Base-by-base conservation (phyloP, 352 stramenopile species). In the Globisporangium parvum region DNA sequence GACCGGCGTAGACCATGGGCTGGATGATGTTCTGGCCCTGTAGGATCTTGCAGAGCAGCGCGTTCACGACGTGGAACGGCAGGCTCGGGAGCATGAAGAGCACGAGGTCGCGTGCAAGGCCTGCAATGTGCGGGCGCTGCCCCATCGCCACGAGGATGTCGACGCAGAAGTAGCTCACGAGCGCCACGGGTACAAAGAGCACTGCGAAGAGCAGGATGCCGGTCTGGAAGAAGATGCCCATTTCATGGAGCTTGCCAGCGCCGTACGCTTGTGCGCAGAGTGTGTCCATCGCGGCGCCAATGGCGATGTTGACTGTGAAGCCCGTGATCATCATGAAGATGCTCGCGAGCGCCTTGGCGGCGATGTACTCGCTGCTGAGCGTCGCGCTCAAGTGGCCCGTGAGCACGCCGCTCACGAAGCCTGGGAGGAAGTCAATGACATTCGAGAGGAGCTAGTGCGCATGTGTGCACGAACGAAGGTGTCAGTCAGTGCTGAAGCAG, bases 281-380 rank as follows among this genome's bases (percentile, higher is more conserved):
- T 44, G 88, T 96, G 61, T 96, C 86, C 82, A 96, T 94, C 31
- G 88, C 88, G 21, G 82, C 87, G 39, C 84, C 78, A 50, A 96
- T 85, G 24, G 81, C 83, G 23, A 93, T 78, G 47, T 86, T 90
- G 17, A 91, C 69, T 9, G 85, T 90, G 62, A 88, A 85, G 31
- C 75, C 87, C 10, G 81, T 88, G 56, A 96, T 61, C 71, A 95
- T 91, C 50, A 86, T 71, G 59, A 93, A 95, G 62, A 92, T 88
- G 31, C 80, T 66, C 11, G 76, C 78, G 20, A 96, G 63, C 20
- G 72, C 80, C 14, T 75, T 70, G 21, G 84, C 86, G 50, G 87
- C 86, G 57, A 96, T 85, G 66, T 83, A 87, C 65, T 88, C 76
- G 58, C 73, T 86, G 49, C 75, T 88, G 57, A 81, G 63, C 24